Evolutionary conservation across 345 rosid genomes (phyloP).

Genomic region (Pugionium cornutum): DNA sequence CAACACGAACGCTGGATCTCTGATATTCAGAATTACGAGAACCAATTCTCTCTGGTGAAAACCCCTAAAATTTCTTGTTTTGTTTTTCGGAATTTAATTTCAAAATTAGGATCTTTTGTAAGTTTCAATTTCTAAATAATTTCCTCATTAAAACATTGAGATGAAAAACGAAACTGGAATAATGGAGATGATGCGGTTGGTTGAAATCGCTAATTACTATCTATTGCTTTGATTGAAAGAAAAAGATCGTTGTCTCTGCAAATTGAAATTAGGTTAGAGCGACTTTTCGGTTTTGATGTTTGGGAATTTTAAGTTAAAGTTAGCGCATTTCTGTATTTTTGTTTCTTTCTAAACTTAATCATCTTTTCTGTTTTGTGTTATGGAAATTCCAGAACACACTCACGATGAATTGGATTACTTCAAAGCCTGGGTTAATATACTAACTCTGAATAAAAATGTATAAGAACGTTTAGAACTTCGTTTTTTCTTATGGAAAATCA

Average conservation of each 20-base stretch:
- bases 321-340: background rate
- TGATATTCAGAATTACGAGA: no score
- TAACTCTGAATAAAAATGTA: background rate
- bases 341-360: background rate
- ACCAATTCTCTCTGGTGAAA: no score
- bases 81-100: no score
- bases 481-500: no score
- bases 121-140: no score
- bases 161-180: constrained; percentile 11
- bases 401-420: constrained; percentile 58
- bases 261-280: constrained; percentile 46
- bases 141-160: no score
- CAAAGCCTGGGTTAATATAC: constrained; percentile 25
- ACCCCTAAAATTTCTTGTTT: no score
- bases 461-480: background rate
- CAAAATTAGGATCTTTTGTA: no score
- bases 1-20: no score
- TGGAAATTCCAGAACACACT: constrained; percentile 48
- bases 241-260: constrained; percentile 46
- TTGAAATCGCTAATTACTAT: constrained; percentile 47
- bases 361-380: background rate
- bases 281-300: no score
- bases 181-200: constrained; percentile 44
- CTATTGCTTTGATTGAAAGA: constrained; percentile 51
- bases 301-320: background rate